Conservation (phyloP, 257 asterid species). For the Gentiana straminea region DNA sequence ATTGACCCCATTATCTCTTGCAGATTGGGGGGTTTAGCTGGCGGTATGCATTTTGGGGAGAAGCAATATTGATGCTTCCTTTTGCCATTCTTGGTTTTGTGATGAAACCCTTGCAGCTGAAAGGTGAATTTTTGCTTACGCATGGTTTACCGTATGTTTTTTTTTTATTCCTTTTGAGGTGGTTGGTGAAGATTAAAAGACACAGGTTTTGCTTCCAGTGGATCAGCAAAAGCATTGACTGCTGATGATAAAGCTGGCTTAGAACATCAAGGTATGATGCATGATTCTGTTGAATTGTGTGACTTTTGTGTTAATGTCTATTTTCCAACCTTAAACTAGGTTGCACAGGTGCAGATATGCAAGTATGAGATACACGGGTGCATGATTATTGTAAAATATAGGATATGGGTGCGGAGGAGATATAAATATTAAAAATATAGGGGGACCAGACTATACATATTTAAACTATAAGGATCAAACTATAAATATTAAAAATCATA, state of each 20-base stretch:
- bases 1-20: not conserved
- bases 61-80: constrained; percentile 82
- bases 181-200: constrained; percentile 21
- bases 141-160: not conserved
- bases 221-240: constrained; percentile 33
- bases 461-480: no score
- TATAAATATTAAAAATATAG: no score
- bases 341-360: no score
- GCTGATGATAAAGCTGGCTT: constrained; percentile 26
- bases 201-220: constrained; percentile 58
- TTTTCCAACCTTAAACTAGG: no score
- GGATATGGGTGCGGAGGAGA: no score
- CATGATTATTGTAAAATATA: no score
- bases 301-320: no score
- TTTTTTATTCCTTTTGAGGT: not conserved
- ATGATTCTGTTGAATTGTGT: no score
- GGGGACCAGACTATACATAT: no score
- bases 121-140: constrained; percentile 42
- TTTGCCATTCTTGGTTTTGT: constrained; percentile 73
- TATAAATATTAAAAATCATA: no score
- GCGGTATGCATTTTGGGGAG: constrained; percentile 81
- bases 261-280: constrained; percentile 40
- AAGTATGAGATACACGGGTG: no score
- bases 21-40: constrained; percentile 58
- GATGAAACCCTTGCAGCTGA: constrained; percentile 74